Percentiles rank a stretch among this genome's conserved stretches.
These are phyloP conservation scores for Trifolium fragiferum DNA, from an alignment of 306 rosid genomes.

Conservation along the genomic window DNA sequence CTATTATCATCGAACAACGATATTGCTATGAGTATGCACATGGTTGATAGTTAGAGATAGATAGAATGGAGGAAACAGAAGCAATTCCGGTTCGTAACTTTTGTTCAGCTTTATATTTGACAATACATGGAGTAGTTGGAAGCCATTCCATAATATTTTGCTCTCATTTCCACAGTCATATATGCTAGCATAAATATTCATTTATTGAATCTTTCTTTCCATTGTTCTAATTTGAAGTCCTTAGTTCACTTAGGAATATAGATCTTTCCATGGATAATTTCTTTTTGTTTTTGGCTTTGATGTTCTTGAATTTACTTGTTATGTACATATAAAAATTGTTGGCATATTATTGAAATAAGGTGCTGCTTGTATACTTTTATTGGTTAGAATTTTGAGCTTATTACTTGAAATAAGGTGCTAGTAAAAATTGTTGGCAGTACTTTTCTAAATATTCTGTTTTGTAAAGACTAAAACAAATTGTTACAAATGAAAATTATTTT, in stretches of 20 bases:
- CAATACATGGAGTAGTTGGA: constrained; percentile 8
- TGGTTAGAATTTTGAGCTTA: background rate
- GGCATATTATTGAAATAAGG: constrained; percentile 33
- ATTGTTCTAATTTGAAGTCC: constrained; percentile 21
- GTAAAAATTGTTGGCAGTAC: too few species aligned
- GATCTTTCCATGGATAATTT: constrained; percentile 34
- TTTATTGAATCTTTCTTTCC: constrained; percentile 30
- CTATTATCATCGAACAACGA: constrained; percentile 13
- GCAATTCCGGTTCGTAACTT: constrained; percentile 21
- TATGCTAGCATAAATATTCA: constrained; percentile 29
- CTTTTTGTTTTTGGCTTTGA: constrained; percentile 4
- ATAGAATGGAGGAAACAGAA: constrained; percentile 34
- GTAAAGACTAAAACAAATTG: too few species aligned
- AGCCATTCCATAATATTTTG: constrained; percentile 10
- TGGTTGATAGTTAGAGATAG: constrained; percentile 36
- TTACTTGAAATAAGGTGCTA: too few species aligned
- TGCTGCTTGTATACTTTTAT: constrained; percentile 4
- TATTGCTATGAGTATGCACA: constrained; percentile 14
- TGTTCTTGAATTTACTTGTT: constrained; percentile 19
- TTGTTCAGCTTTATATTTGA: constrained; percentile 32
- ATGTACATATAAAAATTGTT: constrained; percentile 36
- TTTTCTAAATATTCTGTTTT: too few species aligned
- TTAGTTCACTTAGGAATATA: constrained; percentile 25
- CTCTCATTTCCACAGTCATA: constrained; percentile 31
- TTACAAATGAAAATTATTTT: too few species aligned